Conservation (phyloP, 192 early-diverging fungal species). For the Dissophora ornata region DNA sequence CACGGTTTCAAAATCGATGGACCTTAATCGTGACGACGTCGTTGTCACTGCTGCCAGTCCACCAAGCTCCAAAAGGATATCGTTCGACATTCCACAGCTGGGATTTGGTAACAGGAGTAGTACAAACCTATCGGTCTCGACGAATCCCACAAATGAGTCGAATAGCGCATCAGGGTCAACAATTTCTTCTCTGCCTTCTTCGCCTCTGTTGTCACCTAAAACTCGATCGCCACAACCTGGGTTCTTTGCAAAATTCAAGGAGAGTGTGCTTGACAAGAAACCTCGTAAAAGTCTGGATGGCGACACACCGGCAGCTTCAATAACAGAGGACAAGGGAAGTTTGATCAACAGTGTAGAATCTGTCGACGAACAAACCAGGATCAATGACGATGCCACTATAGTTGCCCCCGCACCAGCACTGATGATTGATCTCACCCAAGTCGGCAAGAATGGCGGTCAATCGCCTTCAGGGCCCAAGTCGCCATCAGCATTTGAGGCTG, state of each 20-base stretch:
- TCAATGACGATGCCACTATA: no score
- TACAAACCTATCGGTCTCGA: not conserved
- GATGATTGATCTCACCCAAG: not conserved
- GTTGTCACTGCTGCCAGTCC: no score
- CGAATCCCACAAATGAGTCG: no score
- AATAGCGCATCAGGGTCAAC: no score
- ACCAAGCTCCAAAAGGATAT: slow-evolving; percentile 12
- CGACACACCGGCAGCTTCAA: not conserved
- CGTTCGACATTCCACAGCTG: slow-evolving; percentile 29
- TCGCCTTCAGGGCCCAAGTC: slow-evolving; percentile 9
- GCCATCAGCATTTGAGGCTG: slow-evolving; percentile 23
- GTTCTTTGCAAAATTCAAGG: slow-evolving; percentile 39
- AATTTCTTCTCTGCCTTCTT: not conserved
- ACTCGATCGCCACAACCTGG: not conserved
- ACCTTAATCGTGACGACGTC: no score
- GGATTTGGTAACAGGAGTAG: not conserved
- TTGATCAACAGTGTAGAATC: not conserved
- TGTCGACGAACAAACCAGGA: no score
- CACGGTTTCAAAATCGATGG: no score
- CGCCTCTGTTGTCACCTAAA: slow-evolving; percentile 8
- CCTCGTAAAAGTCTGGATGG: slow-evolving; percentile 5
- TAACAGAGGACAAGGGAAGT: not conserved
- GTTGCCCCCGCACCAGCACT: not conserved
- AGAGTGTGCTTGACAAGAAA: slow-evolving; percentile 19
- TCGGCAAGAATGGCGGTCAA: not conserved